phyloP scores from a whole-genome alignment of 2,329 filamentous ascomycete species.

The Fusarium illudens region DNA sequence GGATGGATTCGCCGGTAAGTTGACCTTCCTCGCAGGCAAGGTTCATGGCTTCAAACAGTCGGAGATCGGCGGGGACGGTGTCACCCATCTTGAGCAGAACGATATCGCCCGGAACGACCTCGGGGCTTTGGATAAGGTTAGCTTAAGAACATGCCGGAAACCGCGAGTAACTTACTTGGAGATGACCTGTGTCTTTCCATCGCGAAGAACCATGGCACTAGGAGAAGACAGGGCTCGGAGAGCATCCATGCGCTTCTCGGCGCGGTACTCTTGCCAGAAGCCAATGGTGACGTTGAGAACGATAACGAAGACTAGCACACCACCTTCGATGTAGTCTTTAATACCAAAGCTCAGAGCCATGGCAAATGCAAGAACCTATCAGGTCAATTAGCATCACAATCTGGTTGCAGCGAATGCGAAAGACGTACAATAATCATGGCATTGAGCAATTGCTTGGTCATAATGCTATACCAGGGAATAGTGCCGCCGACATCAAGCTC shows the following conservation, averaged over 20 bases:
- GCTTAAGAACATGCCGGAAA: neutral
- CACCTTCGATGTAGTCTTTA: conserved; percentile 72
- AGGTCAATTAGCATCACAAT: neutral
- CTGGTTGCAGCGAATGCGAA: neutral
- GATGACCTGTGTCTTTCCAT: conserved; percentile 65
- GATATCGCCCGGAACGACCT: conserved; percentile 77
- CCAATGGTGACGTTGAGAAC: conserved; percentile 74
- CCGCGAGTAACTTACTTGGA: conserved; percentile 58
- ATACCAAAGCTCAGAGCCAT: conserved; percentile 77
- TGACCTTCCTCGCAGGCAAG: conserved; percentile 81
- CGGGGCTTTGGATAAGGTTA: conserved; percentile 53
- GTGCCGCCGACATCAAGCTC: conserved; percentile 74
- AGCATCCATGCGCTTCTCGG: conserved; percentile 73
- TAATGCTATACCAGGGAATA: conserved; percentile 75
- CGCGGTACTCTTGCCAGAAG: conserved; percentile 70
- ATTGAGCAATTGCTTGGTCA: conserved; percentile 77
- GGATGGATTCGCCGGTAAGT: conserved; percentile 78
- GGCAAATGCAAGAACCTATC: conserved; percentile 77
- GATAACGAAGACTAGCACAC: conserved; percentile 73
- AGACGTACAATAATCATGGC: conserved; percentile 75
- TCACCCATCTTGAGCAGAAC: conserved; percentile 74
- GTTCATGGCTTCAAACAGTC: conserved; percentile 78
- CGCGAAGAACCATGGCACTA: conserved; percentile 68
- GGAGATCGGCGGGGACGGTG: conserved; percentile 77
- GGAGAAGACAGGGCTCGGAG: conserved; percentile 68